Conservation (phyloP, 176 grass and related monocot genomes). For the Cocos nucifera region DNA sequence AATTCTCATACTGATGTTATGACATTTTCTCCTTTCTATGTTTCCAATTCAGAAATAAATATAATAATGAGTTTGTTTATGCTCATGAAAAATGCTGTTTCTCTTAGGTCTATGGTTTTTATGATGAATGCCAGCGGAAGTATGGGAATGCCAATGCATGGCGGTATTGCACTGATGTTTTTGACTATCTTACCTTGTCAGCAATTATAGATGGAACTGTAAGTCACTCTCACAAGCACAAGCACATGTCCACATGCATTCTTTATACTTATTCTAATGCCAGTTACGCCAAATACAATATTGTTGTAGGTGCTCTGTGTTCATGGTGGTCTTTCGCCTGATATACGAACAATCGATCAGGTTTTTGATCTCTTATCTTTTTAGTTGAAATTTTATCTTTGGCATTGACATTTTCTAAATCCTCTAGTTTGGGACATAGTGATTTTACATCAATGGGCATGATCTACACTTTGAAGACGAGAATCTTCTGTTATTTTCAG, state of each 20-base stretch:
- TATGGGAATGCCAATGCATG: slow-evolving; percentile 99
- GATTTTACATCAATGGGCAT: too few species aligned
- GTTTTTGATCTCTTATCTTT: slow-evolving; percentile 25
- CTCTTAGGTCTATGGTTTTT: slow-evolving; percentile 95
- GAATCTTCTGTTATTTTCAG: too few species aligned
- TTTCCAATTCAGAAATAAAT: too few species aligned
- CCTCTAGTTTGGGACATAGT: too few species aligned
- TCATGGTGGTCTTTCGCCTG: slow-evolving; percentile 91
- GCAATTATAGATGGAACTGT: slow-evolving; percentile 98
- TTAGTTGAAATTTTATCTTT: not conserved
- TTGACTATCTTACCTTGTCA: slow-evolving; percentile 96
- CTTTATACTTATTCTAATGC: too few species aligned
- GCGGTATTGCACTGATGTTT: slow-evolving; percentile 99
- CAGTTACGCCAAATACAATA: too few species aligned
- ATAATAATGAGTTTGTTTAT: too few species aligned
- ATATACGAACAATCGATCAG: slow-evolving; percentile 94
- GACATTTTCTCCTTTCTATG: too few species aligned
- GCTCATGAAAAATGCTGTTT: slow-evolving; percentile 7
- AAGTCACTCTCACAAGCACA: slow-evolving; percentile 15
- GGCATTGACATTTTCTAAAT: too few species aligned
- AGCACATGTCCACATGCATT: not conserved
- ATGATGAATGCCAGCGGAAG: slow-evolving; percentile 98
- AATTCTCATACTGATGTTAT: too few species aligned
- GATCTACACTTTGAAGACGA: too few species aligned
- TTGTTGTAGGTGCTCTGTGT: slow-evolving; percentile 82